phyloP scores from a whole-genome alignment of 2,329 filamentous ascomycete genomes.

The Bipolaris gigantea region DNA sequence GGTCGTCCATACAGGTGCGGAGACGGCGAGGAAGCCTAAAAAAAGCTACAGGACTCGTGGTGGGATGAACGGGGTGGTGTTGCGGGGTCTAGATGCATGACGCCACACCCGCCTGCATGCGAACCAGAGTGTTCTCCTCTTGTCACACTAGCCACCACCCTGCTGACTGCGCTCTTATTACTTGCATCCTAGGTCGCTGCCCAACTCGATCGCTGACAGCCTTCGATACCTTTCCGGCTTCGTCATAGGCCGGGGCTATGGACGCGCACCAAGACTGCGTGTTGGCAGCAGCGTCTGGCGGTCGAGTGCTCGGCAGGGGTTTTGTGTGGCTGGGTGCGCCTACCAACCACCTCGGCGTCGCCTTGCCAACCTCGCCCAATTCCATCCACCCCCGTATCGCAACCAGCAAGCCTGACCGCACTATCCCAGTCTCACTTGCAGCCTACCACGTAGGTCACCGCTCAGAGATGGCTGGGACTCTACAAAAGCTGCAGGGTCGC shows the following conservation, averaged over 20 bases:
- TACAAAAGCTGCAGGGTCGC: slow-evolving; percentile 33
- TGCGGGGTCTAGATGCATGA: slow-evolving; percentile 24
- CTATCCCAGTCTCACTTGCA: slow-evolving; percentile 24
- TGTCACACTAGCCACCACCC: background rate
- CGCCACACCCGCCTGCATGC: slow-evolving; percentile 6
- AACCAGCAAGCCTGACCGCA: slow-evolving; percentile 18
- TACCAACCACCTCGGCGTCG: slow-evolving; percentile 30
- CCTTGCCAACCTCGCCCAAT: slow-evolving; percentile 40
- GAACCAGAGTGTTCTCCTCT: background rate
- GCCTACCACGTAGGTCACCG: slow-evolving; percentile 30
- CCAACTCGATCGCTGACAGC: background rate
- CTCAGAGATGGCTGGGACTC: slow-evolving; percentile 41
- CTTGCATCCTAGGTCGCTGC: background rate
- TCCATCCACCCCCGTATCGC: slow-evolving; percentile 34
- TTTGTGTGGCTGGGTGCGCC: slow-evolving; percentile 32
- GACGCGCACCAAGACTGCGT: slow-evolving; percentile 5
- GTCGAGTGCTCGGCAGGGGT: slow-evolving; percentile 7
- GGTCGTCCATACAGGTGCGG: slow-evolving; percentile 11
- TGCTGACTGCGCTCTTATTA: background rate
- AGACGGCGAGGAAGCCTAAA: slow-evolving; percentile 22
- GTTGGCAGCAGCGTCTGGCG: slow-evolving; percentile 12
- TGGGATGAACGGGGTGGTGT: slow-evolving; percentile 25
- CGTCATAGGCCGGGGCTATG: slow-evolving; percentile 7
- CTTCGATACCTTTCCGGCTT: background rate
- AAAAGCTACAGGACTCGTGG: slow-evolving; percentile 21